phyloP scores from a whole-genome alignment of 192 early-diverging fungal species.

The Glomus cerebriforme region DNA sequence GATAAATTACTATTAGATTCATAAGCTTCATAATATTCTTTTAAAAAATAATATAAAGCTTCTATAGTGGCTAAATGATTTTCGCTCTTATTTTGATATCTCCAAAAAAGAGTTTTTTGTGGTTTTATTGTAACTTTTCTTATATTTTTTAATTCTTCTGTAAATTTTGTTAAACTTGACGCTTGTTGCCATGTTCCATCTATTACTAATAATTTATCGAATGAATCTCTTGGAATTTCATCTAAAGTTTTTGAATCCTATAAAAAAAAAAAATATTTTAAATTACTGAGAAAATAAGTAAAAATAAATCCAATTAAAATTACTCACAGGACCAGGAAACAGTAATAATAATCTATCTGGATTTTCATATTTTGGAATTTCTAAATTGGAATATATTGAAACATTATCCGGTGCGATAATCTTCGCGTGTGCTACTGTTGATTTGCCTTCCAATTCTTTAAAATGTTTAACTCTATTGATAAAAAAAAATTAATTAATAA shows the following conservation, averaged over 20 bases:
- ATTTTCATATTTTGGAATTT: slow-evolving; percentile 60
- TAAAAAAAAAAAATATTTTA: not conserved
- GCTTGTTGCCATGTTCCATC: slow-evolving; percentile 98
- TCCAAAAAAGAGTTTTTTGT: slow-evolving; percentile 86
- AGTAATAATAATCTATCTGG: slow-evolving; percentile 72
- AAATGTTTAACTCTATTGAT: slow-evolving; percentile 71
- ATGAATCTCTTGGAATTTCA: slow-evolving; percentile 64
- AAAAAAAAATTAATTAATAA: not conserved
- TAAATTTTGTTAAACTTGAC: slow-evolving; percentile 53
- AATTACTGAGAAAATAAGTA: not conserved
- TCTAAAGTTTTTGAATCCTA: slow-evolving; percentile 68
- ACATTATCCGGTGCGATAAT: slow-evolving; percentile 73
- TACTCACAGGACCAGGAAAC: slow-evolving; percentile 80
- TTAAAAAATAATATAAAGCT: slow-evolving; percentile 91
- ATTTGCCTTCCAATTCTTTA: slow-evolving; percentile 79
- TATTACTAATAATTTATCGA: slow-evolving; percentile 82
- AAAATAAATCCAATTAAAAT: not conserved
- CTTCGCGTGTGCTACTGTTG: slow-evolving; percentile 85
- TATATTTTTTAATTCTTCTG: slow-evolving; percentile 45
- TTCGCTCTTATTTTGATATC: slow-evolving; percentile 78
- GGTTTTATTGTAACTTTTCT: slow-evolving; percentile 69
- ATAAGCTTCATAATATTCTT: slow-evolving; percentile 71
- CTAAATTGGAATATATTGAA: slow-evolving; percentile 57
- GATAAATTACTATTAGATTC: slow-evolving; percentile 25
- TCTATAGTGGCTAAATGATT: slow-evolving; percentile 90